Evolutionary conservation across 768 basidiomycete species (phyloP).

Genomic region (Hygrophorus pudorinus): DNA sequence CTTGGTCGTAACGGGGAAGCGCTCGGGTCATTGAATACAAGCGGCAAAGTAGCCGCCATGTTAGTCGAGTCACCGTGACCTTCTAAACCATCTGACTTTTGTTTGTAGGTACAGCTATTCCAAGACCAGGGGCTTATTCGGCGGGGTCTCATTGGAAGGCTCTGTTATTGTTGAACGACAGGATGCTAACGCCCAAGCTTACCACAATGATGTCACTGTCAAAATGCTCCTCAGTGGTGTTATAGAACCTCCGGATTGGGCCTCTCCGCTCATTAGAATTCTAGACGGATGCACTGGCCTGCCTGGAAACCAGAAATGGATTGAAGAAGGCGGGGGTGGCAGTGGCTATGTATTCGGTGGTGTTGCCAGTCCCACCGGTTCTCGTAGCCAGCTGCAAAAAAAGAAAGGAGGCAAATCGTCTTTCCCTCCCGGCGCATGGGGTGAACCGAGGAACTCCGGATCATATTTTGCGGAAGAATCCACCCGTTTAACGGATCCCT

Average conservation of each 20-base stretch:
- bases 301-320: conserved; percentile 61
- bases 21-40: conserved; percentile 68
- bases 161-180: conserved; percentile 90
- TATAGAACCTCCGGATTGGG: conserved; percentile 72
- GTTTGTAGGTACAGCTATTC: conserved; percentile 72
- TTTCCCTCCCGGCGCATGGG: conserved; percentile 66
- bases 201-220: conserved; percentile 60
- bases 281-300: conserved; percentile 64
- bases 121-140: conserved; percentile 89
- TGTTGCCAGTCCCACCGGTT: conserved; percentile 30
- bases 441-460: conserved; percentile 32
- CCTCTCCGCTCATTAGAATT: conserved; percentile 60
- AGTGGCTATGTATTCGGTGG: conserved; percentile 53
- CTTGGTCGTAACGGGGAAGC: conserved; percentile 95
- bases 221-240: conserved; percentile 74
- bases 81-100: conserved; percentile 2
- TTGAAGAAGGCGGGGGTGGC: conserved; percentile 33
- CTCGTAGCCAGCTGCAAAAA: conserved; percentile 35
- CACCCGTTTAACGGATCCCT: neutral
- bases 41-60: conserved; percentile 89
- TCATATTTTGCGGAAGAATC: conserved; percentile 38
- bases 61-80: conserved; percentile 21
- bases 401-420: conserved; percentile 27
- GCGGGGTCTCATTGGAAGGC: conserved; percentile 82
- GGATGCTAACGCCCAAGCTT: conserved; percentile 85